phyloP scores from a whole-genome alignment of 2,329 filamentous ascomycete species.

The Aspergillus latus region DNA sequence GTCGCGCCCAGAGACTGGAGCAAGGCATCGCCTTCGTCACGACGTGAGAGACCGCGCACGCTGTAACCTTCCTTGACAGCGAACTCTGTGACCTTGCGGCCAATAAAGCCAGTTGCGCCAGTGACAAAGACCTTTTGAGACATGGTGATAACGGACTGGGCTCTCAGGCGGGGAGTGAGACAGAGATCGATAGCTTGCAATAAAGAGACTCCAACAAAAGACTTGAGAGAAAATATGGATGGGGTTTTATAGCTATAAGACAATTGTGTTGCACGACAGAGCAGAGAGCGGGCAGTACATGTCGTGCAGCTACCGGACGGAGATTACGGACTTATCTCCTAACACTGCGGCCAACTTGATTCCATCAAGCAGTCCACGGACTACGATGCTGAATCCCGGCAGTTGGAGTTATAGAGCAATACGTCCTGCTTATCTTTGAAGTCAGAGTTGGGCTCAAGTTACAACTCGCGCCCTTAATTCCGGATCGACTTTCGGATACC shows the following conservation, averaged over 20 bases:
- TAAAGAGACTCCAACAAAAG: background rate
- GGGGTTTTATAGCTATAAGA: background rate
- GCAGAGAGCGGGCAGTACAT: background rate
- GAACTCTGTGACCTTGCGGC: slow-evolving; percentile 40
- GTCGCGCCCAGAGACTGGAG: slow-evolving; percentile 36
- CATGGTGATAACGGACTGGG: background rate
- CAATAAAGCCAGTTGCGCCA: slow-evolving; percentile 48
- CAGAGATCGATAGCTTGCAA: background rate
- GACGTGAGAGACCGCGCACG: slow-evolving; percentile 45
- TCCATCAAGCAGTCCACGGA: background rate
- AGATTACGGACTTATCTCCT: background rate
- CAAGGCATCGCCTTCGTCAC: slow-evolving; percentile 28
- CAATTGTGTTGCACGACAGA: background rate
- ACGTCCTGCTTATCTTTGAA: too few relatives aligned
- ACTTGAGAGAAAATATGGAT: background rate
- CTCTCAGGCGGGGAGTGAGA: too few relatives aligned
- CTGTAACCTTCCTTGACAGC: slow-evolving; percentile 42
- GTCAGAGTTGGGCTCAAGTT: too few relatives aligned
- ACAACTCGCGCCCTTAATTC: too few relatives aligned
- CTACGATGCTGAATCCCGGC: background rate
- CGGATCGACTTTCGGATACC: too few relatives aligned
- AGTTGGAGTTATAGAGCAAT: too few relatives aligned
- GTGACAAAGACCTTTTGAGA: slow-evolving; percentile 40
- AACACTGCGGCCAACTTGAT: background rate
- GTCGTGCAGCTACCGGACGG: background rate